Evolutionary conservation across 2,329 filamentous ascomycete genomes (phyloP).

Genomic region (Claviceps paspali): DNA sequence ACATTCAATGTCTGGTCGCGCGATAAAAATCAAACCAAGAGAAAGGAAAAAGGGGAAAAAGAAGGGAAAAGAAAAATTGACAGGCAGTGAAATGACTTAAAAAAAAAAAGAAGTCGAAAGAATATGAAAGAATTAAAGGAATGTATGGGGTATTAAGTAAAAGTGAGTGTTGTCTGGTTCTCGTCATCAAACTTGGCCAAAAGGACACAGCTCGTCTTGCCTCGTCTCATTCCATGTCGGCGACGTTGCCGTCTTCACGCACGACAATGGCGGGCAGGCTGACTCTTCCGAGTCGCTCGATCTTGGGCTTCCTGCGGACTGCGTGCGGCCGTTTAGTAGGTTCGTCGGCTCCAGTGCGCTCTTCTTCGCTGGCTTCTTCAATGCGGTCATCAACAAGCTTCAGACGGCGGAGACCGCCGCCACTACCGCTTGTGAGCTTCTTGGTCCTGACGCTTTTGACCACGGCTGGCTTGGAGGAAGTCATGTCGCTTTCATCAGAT

Average conservation of each 20-base stretch:
- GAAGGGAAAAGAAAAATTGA: neutral
- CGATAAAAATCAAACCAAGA: neutral
- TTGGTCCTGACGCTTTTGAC: constrained; percentile 1
- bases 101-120: neutral
- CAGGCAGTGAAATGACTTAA: neutral
- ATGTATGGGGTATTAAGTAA: too few relatives aligned
- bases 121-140: neutral
- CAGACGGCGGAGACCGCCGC: constrained; percentile 5
- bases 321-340: neutral
- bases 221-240: neutral
- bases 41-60: neutral
- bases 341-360: neutral
- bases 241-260: neutral
- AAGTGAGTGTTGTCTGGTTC: neutral
- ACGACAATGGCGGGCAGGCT: neutral
- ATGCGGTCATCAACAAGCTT: constrained; percentile 6
- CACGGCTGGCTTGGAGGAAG: neutral
- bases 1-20: too few relatives aligned
- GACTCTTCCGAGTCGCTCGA: neutral
- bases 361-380: constrained; percentile 5
- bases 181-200: neutral
- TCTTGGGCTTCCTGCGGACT: constrained; percentile 2
- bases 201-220: neutral
- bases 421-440: constrained; percentile 4
- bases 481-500: constrained; percentile 8